A percentile compares a stretch with the other conserved stretches of the same genome.
Conservation (phyloP, 1,139 yeast species). For the Taphrina betulina region DNA sequence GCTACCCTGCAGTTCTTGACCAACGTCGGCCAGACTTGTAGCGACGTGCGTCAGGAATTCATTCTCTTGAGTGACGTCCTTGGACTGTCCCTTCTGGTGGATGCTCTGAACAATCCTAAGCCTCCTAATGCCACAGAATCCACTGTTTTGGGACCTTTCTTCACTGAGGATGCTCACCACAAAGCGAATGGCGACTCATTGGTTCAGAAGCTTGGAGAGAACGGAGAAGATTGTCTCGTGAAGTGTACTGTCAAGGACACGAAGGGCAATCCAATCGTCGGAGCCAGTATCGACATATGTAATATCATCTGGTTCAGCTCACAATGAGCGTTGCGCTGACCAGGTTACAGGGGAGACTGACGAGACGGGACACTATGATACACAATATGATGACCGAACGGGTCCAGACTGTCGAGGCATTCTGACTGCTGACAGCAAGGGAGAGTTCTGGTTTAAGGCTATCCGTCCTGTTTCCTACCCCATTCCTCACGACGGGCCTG, state of each 20-base stretch:
- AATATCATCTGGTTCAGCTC: conserved; percentile 33
- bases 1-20: conserved; percentile 44
- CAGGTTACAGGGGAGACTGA: conserved; percentile 36
- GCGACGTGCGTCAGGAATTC: conserved; percentile 46
- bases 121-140: conserved; percentile 45
- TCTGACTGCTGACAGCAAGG: conserved; percentile 43
- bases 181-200: conserved; percentile 44
- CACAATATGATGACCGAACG: conserved; percentile 46
- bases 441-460: conserved; percentile 44
- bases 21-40: conserved; percentile 44
- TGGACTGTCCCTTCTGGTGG: conserved; percentile 46
- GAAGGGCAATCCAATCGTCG: conserved; percentile 43
- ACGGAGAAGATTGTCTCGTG: conserved; percentile 43
- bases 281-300: conserved; percentile 40
- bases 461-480: conserved; percentile 48
- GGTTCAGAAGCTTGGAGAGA: conserved; percentile 41
- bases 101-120: conserved; percentile 45
- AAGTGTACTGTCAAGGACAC: conserved; percentile 43
- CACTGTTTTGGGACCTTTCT: conserved; percentile 47
- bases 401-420: conserved; percentile 46
- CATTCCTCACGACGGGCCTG: conserved; percentile 50
- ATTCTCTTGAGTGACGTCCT: conserved; percentile 45
- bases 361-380: conserved; percentile 46
- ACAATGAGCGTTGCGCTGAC: too few species aligned
- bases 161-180: conserved; percentile 45